Base-by-base conservation (phyloP, 306 rosid species). In the Canavalia ensiformis region DNA sequence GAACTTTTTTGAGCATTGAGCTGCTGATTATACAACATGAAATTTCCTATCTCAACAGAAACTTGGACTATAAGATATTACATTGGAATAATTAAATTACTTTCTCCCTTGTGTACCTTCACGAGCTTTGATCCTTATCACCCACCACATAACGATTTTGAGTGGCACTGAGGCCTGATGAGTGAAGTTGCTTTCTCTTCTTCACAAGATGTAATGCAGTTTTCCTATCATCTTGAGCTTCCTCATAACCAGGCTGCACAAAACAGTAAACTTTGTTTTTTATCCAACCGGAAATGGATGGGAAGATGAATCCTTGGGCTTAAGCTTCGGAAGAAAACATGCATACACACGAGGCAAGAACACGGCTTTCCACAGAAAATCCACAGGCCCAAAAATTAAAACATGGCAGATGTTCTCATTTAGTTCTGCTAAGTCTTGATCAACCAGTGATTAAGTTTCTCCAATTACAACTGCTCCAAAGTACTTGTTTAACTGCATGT, bases 151-250 rank as follows among this genome's bases (percentile, higher is more conserved):
- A 87, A 4, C 90, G 88, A 84, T 81, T 87, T 63, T 39, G 51
- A 49, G 68, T 68, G 34, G 2, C 63, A 68, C 84, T 81, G 72
- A 87, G 78, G 34, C 84, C 90, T 37, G 89, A 75, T 8, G 82
- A 83, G 51, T 95, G 97, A 66, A 95, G 97, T 72, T 91, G 95
- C 76, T 90, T 92, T 85, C 97, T 87, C 86, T 86, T 88, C 88
- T 90, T 90, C 44, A 92, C 80, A 6, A 92, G 98, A 70, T 75
- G 88, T 39, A 41, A 83, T 13, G 98, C 92, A 34, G 91, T 82
- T 75, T 72, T 79, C 81, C 90, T 86, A 83, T 92, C 98, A 83
- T 68, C 74, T 51, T 7, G 42, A 33, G 87, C 84, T 84, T 84
- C 87, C 52, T 74, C 74, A 52, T 49, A 74, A 59, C 74, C 81